Conservation (phyloP, 106 monocot genomes). For the Triglochin maritima region DNA sequence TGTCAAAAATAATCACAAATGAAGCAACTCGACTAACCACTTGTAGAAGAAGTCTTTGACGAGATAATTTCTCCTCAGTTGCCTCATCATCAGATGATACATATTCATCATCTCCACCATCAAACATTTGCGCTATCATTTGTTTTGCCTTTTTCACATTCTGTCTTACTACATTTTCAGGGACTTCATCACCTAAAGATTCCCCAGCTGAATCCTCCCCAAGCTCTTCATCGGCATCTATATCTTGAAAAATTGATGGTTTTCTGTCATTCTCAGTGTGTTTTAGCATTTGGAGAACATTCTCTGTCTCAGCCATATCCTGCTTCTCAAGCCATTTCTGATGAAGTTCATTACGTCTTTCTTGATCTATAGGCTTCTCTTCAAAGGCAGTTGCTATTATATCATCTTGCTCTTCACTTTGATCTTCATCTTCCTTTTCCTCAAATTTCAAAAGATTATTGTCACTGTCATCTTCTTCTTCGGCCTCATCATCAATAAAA, state of each 20-base stretch:
- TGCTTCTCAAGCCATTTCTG: constrained; percentile 91
- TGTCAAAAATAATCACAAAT: no score
- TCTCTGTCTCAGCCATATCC: constrained; percentile 73
- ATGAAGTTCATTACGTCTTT: constrained; percentile 78
- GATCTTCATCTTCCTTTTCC: constrained; percentile 59
- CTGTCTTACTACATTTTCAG: constrained; percentile 14
- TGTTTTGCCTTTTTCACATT: constrained; percentile 51
- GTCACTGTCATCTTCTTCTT: constrained; percentile 93
- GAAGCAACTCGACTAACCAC: constrained; percentile 29
- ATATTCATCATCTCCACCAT: constrained; percentile 49
- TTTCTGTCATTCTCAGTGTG: constrained; percentile 19
- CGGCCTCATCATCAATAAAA: constrained; percentile 95
- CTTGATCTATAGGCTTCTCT: constrained; percentile 60
- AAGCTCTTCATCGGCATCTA: constrained; percentile 24
- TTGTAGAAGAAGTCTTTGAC: constrained; percentile 41
- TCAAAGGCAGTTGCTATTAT: constrained; percentile 65
- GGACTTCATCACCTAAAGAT: constrained; percentile 13
- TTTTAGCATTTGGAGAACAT: constrained; percentile 58
- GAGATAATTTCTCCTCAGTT: constrained; percentile 44
- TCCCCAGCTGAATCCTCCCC: constrained; percentile 23
- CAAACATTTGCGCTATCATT: constrained; percentile 75
- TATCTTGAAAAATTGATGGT: constrained; percentile 19
- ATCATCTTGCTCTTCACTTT: constrained; percentile 51
- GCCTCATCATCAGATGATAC: constrained; percentile 86
- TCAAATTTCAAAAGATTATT: constrained; percentile 54